Evolutionary conservation across 495 filamentous ascomycete genomes (phyloP), one percentile per base, ranked within the genome.

Genomic region (Evansstolkia leycettana): DNA sequence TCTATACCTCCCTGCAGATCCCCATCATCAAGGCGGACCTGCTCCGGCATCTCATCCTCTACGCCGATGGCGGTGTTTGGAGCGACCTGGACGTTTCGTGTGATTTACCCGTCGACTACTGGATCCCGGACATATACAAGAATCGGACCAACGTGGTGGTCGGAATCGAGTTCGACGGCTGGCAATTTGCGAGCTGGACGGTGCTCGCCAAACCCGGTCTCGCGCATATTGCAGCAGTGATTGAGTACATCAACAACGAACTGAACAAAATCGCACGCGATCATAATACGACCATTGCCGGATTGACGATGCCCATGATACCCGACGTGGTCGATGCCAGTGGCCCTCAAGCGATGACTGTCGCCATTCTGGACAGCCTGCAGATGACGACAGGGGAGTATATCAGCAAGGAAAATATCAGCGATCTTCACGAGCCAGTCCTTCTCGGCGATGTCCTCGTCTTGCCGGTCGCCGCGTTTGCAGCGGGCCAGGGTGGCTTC

Each of bases 71-170:
- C 15, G 73, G 72, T 0, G 29, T 73, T 7, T 78, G 69, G 46
- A 68, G 66, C 41, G 73, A 77, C 42, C 64, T 76, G 17, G 74
- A 77, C 48, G 67, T 71, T 30, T 65, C 68, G 25, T 71, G 65
- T 31, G 57, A 73, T 24, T 62, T 58, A 45, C 52, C 60, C 2
- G 46, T 73, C 25, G 36, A 46, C 16, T 51, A 60, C 24, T 78
- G 73, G 61, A 55, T 78, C 8, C 72, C 74, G 2, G 46, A 49
- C 20, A 52, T 67, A 20, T 70, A 69, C 40, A 46, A 61, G 33
- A 36, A 55, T 19, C 17, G 41, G 0, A 38, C 45, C 13, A 14
- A 58, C 15, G 50, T 66, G 32, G 50, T 68, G n/a, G 50, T 70
- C 23, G 65, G 65, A 0, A 31, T 68, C 27, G 65, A 70, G 30